phyloP scores from a whole-genome alignment of 495 filamentous ascomycete species.

The Lineolata rhizophorae region DNA sequence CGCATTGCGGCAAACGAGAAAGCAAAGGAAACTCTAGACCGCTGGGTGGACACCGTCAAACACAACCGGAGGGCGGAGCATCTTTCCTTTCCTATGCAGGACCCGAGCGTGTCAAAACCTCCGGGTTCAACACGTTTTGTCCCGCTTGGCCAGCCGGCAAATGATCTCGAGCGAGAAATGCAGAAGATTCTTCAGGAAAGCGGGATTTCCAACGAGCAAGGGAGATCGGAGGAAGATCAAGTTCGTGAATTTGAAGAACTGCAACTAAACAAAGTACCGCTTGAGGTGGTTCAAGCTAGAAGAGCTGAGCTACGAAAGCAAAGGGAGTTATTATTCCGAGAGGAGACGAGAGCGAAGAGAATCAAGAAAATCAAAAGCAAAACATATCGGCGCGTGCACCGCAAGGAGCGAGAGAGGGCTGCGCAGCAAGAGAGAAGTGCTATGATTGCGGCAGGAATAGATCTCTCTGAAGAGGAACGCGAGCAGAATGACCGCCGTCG shows the following conservation, averaged over 20 bases:
- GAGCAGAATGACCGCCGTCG: constrained; percentile 59
- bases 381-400: constrained; percentile 73
- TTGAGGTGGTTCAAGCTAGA: constrained; percentile 51
- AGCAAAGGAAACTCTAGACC: constrained; percentile 71
- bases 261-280: constrained; percentile 37
- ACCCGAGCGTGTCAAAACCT: constrained; percentile 32
- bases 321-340: constrained; percentile 74
- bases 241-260: constrained; percentile 50
- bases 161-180: constrained; percentile 65
- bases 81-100: constrained; percentile 67
- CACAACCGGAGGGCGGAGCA: constrained; percentile 83
- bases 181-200: constrained; percentile 74
- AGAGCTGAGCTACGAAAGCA: constrained; percentile 55
- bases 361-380: constrained; percentile 99
- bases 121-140: constrained; percentile 29
- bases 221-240: constrained; percentile 38
- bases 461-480: constrained; percentile 50
- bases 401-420: constrained; percentile 57
- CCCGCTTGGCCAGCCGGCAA: constrained; percentile 38
- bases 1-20: constrained; percentile 73
- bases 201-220: constrained; percentile 37
- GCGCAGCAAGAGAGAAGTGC: constrained; percentile 50
- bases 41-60: constrained; percentile 90
- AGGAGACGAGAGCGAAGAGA: constrained; percentile 68
- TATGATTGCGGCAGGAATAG: constrained; percentile 43